A percentile compares a stretch with the other conserved stretches of the same genome.
phyloP scores from a whole-genome alignment of 352 stramenopile genomes.

The Phytophthora quininea region DNA sequence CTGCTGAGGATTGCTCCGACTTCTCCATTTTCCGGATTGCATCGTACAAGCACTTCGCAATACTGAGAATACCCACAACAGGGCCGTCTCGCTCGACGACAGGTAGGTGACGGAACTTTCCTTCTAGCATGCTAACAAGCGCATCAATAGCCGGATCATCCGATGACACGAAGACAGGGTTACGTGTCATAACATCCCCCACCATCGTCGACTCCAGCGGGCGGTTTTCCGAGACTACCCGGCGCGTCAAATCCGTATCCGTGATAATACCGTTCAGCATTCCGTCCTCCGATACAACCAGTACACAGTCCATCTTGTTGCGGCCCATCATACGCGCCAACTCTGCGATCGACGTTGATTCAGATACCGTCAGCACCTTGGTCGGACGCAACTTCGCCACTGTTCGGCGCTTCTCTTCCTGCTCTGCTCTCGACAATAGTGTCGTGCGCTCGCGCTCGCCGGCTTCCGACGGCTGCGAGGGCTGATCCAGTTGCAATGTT shows the following conservation, averaged over 20 bases:
- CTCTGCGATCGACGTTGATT: constrained; percentile 85
- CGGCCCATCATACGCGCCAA: constrained; percentile 89
- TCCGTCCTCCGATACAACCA: constrained; percentile 91
- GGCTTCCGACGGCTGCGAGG: constrained; percentile 39
- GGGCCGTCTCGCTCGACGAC: constrained; percentile 80
- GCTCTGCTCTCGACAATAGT: constrained; percentile 57
- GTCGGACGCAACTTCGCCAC: constrained; percentile 82
- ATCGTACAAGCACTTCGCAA: constrained; percentile 99
- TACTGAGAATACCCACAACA: constrained; percentile 97
- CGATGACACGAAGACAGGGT: constrained; percentile 85
- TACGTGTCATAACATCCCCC: constrained; percentile 82
- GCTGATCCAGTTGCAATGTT: constrained; percentile 80
- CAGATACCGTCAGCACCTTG: constrained; percentile 89
- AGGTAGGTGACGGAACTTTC: constrained; percentile 87
- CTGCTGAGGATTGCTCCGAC: constrained; percentile 75
- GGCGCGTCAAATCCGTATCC: constrained; percentile 89
- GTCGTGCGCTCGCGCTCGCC: constrained; percentile 59
- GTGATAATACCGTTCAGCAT: constrained; percentile 95
- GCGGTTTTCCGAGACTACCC: constrained; percentile 82
- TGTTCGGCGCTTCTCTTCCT: constrained; percentile 77
- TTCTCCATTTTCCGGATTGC: constrained; percentile 98
- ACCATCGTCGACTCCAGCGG: constrained; percentile 74
- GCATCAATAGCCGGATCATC: constrained; percentile 86
- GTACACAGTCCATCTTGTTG: constrained; percentile 91
- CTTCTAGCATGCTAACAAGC: constrained; percentile 86